phyloP scores from a whole-genome alignment of 1,284 basidiomycete genomes.

The Boletus mariae region DNA sequence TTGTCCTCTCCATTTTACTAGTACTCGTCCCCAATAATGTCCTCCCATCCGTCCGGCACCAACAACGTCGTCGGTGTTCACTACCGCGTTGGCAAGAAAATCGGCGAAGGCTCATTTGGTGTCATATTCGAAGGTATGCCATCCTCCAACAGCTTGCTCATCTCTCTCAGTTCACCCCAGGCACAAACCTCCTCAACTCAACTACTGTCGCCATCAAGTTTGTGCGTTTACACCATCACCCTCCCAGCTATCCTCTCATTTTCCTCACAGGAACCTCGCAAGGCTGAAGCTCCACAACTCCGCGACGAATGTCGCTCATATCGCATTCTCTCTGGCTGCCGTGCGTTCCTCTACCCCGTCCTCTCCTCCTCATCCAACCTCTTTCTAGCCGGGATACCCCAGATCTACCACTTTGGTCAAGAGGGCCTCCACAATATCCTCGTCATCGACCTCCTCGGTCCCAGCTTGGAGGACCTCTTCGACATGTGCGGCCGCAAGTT shows the following conservation, averaged over 20 bases:
- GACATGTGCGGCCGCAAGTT: conserved; percentile 98
- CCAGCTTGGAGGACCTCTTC: conserved; percentile 94
- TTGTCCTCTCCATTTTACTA: background rate
- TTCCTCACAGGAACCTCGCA: conserved; percentile 82
- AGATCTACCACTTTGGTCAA: conserved; percentile 98
- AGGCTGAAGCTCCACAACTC: conserved; percentile 96
- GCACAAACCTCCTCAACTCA: conserved; percentile 85
- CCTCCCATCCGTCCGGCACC: conserved; percentile 46
- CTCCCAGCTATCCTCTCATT: conserved; percentile 6
- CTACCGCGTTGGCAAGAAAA: conserved; percentile 82
- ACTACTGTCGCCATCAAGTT: conserved; percentile 96
- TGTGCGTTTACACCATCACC: conserved; percentile 47
- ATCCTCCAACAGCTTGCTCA: background rate
- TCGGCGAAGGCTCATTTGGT: conserved; percentile 82
- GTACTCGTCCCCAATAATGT: conserved; percentile 19
- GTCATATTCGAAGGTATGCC: conserved; percentile 74
- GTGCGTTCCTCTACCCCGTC: conserved; percentile 51
- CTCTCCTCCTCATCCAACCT: conserved; percentile 12
- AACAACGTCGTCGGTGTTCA: conserved; percentile 74
- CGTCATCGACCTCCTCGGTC: conserved; percentile 97
- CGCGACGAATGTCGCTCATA: conserved; percentile 97
- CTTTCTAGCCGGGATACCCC: conserved; percentile 81
- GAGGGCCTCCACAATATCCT: conserved; percentile 97
- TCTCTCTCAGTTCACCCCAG: conserved; percentile 37
- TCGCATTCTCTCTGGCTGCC: conserved; percentile 89